These are phyloP conservation scores for Phaeodactylum tricornutum DNA, from an alignment of 108 stramenopile genomes.

Conservation along the genomic window DNA sequence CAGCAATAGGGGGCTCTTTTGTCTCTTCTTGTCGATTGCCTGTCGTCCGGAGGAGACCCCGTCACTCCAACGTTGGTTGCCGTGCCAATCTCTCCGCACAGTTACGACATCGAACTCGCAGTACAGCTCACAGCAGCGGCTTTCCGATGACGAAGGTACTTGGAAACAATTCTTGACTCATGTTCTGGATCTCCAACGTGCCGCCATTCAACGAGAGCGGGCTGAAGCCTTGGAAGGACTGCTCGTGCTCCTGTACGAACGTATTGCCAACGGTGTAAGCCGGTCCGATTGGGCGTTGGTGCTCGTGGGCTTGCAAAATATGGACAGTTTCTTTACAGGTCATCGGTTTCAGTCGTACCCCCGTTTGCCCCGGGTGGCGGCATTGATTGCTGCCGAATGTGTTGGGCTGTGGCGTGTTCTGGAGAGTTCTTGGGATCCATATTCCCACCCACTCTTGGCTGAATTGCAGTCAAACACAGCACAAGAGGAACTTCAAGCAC, in stretches of 20 bases:
- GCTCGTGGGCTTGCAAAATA: conserved; percentile 8
- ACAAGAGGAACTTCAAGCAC: too few relatives aligned
- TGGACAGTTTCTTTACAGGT: neutral
- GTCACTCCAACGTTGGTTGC: too few relatives aligned
- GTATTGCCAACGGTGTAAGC: conserved; percentile 35
- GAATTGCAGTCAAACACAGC: too few relatives aligned
- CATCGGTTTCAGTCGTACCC: conserved; percentile 31
- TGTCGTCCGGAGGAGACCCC: too few relatives aligned
- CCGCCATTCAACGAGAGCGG: conserved; percentile 14
- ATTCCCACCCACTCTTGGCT: too few relatives aligned
- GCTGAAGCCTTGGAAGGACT: conserved; percentile 47
- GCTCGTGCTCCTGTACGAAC: conserved; percentile 39
- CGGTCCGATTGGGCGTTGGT: conserved; percentile 23
- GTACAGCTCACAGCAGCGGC: neutral
- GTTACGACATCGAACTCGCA: neutral
- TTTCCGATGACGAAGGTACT: neutral
- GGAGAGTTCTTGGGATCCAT: too few relatives aligned
- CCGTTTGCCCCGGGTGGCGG: conserved; percentile 32
- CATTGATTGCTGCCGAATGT: conserved; percentile 28
- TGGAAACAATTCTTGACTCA: conserved; percentile 1
- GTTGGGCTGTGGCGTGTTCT: too few relatives aligned
- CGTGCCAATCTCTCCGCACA: neutral
- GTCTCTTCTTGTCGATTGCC: too few relatives aligned
- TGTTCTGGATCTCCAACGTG: neutral
- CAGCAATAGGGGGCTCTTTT: too few relatives aligned